phyloP scores from a whole-genome alignment of 2,329 filamentous ascomycete species.

The Diaporthe aspalathi region DNA sequence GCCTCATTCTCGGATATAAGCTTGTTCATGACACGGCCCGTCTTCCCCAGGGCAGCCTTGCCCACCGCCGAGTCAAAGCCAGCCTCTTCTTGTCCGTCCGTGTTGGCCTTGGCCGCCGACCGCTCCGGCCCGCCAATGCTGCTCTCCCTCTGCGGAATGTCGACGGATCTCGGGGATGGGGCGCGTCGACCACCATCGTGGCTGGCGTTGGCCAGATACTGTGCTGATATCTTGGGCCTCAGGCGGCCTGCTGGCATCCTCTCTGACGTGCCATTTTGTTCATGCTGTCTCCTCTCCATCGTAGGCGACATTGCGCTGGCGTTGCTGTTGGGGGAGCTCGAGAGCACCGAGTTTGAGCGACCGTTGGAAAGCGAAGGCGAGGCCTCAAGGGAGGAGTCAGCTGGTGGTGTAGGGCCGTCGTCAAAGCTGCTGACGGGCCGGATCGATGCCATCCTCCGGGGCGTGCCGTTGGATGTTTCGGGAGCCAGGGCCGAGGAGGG shows the following conservation, averaged over 20 bases:
- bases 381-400: constrained; percentile 53
- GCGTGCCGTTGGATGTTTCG: constrained; percentile 42
- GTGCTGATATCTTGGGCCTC: constrained; percentile 47
- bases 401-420: constrained; percentile 51
- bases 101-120: constrained; percentile 33
- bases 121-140: constrained; percentile 38
- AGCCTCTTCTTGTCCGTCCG: constrained; percentile 39
- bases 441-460: constrained; percentile 57
- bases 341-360: constrained; percentile 61
- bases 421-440: constrained; percentile 69
- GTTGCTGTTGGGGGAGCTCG: constrained; percentile 67
- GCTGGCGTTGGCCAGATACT: constrained; percentile 35
- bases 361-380: constrained; percentile 48
- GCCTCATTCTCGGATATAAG: constrained; percentile 84
- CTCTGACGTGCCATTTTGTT: constrained; percentile 45
- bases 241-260: constrained; percentile 51
- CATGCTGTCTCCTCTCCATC: constrained; percentile 49
- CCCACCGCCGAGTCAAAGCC: constrained; percentile 74
- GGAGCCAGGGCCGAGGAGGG: constrained; percentile 43
- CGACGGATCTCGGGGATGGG: constrained; percentile 40
- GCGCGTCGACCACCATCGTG: constrained; percentile 39
- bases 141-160: constrained; percentile 45
- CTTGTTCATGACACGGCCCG: constrained; percentile 82
- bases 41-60: constrained; percentile 78
- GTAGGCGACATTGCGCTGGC: constrained; percentile 59